phyloP scores from a whole-genome alignment of 1,284 basidiomycete species.

The Naganishia sp. region DNA sequence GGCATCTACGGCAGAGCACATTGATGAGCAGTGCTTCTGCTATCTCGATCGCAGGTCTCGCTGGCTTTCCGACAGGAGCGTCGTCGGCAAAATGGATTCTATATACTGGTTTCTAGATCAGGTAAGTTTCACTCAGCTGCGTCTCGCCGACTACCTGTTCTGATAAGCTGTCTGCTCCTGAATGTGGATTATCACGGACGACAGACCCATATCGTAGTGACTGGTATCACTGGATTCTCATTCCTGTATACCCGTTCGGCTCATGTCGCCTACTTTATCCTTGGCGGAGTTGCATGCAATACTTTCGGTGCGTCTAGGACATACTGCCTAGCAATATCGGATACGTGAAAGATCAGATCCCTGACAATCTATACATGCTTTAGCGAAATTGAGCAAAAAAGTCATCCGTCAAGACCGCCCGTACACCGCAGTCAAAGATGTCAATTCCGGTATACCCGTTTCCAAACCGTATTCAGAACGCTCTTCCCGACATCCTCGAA shows the following conservation, averaged over 20 bases:
- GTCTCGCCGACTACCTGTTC: no score
- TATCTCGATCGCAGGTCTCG: no score
- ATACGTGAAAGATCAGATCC: neutral
- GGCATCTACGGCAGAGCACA: no score
- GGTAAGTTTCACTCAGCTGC: constrained; percentile 1
- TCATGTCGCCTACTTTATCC: constrained; percentile 67
- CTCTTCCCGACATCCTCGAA: constrained; percentile 8
- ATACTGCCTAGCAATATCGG: constrained; percentile 33
- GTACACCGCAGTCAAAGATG: constrained; percentile 32
- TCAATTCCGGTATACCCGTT: no score
- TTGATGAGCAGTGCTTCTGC: no score
- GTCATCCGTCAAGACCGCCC: constrained; percentile 32
- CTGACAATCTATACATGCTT: constrained; percentile 37
- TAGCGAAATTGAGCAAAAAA: constrained; percentile 40
- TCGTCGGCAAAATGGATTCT: constrained; percentile 1
- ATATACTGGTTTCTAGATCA: constrained; percentile 30
- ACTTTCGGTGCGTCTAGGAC: constrained; percentile 46
- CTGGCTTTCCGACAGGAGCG: no score
- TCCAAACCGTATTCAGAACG: no score
- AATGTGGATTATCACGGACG: neutral
- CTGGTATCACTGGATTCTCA: constrained; percentile 60
- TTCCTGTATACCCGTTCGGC: constrained; percentile 69
- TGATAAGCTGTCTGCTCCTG: no score
- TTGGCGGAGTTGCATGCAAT: constrained; percentile 65
- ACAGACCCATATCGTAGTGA: constrained; percentile 60